These are phyloP conservation scores for Aspergillus sclerotiicarbonarius DNA, from an alignment of 495 filamentous ascomycete species.

Conservation along the genomic window DNA sequence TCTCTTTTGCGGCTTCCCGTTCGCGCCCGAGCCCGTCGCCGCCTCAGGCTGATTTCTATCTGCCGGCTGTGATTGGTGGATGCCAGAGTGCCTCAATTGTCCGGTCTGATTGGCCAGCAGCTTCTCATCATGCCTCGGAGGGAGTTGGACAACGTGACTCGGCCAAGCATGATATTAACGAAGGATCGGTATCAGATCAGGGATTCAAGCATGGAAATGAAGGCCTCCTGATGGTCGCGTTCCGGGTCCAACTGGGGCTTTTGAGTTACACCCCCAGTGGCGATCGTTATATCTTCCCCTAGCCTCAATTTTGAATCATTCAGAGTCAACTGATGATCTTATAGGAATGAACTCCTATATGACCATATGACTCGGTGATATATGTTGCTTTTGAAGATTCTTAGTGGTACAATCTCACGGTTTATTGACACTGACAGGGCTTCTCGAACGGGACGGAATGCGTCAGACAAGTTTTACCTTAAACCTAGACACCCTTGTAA, in stretches of 20 bases:
- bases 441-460: background rate
- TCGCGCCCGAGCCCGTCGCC: conserved; percentile 18
- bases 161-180: no score
- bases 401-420: background rate
- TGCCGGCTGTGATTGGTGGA: conserved; percentile 29
- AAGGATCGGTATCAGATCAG: no score
- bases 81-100: background rate
- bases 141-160: no score
- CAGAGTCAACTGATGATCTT: no score
- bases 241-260: background rate
- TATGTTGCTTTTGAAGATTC: background rate
- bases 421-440: background rate
- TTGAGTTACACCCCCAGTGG: background rate
- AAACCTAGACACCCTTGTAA: background rate
- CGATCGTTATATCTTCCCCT: background rate
- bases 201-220: background rate
- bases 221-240: background rate
- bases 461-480: background rate
- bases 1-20: conserved; percentile 15
- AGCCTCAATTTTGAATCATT: background rate
- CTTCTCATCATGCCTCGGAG: no score
- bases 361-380: background rate
- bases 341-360: no score
- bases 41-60: conserved; percentile 34
- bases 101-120: conserved; percentile 10